These are phyloP conservation scores for Aspergillus intermedius DNA, from an alignment of 2,329 filamentous ascomycete species.

Conservation along the genomic window DNA sequence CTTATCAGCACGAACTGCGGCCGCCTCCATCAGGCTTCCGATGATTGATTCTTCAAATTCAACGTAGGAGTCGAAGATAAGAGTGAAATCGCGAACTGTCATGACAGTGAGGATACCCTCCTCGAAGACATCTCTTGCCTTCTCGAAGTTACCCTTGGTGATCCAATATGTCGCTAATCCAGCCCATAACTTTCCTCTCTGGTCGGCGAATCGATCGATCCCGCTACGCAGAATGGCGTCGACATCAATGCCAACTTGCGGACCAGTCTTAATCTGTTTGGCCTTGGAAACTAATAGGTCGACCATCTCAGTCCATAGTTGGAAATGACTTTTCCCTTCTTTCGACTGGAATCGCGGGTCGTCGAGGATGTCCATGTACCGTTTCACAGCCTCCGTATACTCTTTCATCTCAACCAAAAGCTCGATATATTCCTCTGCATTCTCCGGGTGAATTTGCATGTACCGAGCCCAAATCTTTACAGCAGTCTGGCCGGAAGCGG, in stretches of 20 bases:
- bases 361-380: conserved; percentile 88
- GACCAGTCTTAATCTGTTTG: conserved; percentile 71
- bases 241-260: conserved; percentile 78
- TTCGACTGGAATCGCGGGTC: conserved; percentile 87
- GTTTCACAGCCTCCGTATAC: conserved; percentile 85
- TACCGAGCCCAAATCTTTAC: conserved; percentile 92
- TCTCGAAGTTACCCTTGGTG: conserved; percentile 83
- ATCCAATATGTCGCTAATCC: conserved; percentile 96
- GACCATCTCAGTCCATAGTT: conserved; percentile 97
- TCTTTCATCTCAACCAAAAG: conserved; percentile 72
- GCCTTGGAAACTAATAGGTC: conserved; percentile 89
- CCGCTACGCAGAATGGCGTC: conserved; percentile 90
- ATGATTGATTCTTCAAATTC: conserved; percentile 98
- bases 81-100: conserved; percentile 95
- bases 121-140: conserved; percentile 86
- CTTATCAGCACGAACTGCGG: conserved; percentile 71
- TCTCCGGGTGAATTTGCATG: conserved; percentile 94
- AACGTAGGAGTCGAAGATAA: conserved; percentile 92
- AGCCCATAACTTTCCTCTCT: conserved; percentile 90
- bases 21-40: conserved; percentile 80
- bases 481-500: conserved; percentile 80
- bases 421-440: conserved; percentile 91
- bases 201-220: conserved; percentile 83
- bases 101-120: conserved; percentile 96
- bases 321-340: conserved; percentile 87